A percentile compares a stretch with the other conserved stretches of the same genome.
Conservation (phyloP, 1,284 basidiomycete genomes). For the Ganoderma lingzhi region DNA sequence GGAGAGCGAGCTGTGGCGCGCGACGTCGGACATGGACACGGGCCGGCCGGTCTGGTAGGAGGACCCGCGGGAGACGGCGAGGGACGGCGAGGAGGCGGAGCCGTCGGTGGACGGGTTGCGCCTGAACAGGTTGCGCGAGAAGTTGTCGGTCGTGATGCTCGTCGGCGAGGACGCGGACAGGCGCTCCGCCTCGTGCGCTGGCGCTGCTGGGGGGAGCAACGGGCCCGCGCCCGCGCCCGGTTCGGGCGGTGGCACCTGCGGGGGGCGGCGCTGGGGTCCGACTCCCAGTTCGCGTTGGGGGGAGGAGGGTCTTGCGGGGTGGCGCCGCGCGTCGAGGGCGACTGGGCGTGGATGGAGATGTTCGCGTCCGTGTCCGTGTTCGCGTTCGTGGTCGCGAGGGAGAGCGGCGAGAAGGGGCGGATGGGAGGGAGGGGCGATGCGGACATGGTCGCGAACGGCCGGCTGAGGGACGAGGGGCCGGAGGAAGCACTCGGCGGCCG, state of each 20-base stretch:
- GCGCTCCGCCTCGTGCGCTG: not conserved
- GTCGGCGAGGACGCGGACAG: not conserved
- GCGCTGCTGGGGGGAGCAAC: not conserved
- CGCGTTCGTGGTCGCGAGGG: not conserved
- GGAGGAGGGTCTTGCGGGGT: not conserved
- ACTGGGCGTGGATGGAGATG: slow-evolving; percentile 11
- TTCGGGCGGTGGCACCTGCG: not conserved
- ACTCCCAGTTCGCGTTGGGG: not conserved
- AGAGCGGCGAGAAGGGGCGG: slow-evolving; percentile 19
- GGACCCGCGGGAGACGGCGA: slow-evolving; percentile 27
- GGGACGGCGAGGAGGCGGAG: slow-evolving; percentile 1
- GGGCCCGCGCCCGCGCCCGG: not conserved
- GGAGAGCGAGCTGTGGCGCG: not conserved
- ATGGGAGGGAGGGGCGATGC: slow-evolving; percentile 15
- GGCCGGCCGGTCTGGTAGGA: slow-evolving; percentile 11
- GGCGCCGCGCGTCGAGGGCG: slow-evolving; percentile 10
- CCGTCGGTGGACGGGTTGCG: slow-evolving; percentile 26
- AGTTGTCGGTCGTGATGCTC: slow-evolving; percentile 16
- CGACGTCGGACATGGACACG: not conserved
- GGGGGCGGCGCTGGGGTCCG: not conserved
- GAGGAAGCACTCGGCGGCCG: slow-evolving; percentile 20
- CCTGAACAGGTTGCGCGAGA: slow-evolving; percentile 19
- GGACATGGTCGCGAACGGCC: slow-evolving; percentile 30
- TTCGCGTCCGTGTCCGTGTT: slow-evolving; percentile 4
- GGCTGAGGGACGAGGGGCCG: slow-evolving; percentile 20